Evolutionary conservation across 208 protist species (phyloP), one percentile per base, ranked within the genome.

Genomic region (Crithidia fasciculata): DNA sequence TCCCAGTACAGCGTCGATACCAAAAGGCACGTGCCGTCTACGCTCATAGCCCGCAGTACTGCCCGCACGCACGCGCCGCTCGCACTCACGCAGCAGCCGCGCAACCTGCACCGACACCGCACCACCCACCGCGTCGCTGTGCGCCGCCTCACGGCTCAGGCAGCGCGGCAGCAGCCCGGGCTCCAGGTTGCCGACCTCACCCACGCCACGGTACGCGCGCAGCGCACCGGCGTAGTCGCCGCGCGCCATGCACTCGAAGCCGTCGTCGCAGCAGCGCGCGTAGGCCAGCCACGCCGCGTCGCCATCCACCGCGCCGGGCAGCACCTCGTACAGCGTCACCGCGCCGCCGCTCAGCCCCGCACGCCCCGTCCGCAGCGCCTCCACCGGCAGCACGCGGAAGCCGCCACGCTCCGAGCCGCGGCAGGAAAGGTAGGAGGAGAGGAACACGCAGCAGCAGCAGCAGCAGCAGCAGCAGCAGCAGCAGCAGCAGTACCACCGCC

Each of bases 211-310:
- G 74, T 63, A 79, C 52, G 58, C 72, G 19, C 47, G n/a, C 66
- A 88, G 69, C 73, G 84, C 84, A 8, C 56, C 45, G 12, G 54
- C 49, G 73, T 83, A 88, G 72, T 84, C 72, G 56, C 80, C 80
- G 43, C 61, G 71, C 73, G 79, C 64, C 83, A 88, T 88, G 64
- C 37, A 52, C 19, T 44, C 56, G 62, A 83, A 88, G 62, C 72
- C 83, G 53, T 76, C 74, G 60, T 13, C 28, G 69, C 74, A 75
- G 69, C 53, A 65, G 44, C 55, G 64, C 18, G 65, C 54, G 71
- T 73, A 84, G 39, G 66, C 58, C 53, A 58, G 55, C 80, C 83
- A 84, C 72, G 54, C 72, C 52, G 62, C 67, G 18, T 70, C 63
- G 44, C 44, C 45, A 13, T 18, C 69, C 36, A 36, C 72, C 28